Evolutionary conservation across 83 land plant species (phyloP).

Genomic region (Picea mariana): DNA sequence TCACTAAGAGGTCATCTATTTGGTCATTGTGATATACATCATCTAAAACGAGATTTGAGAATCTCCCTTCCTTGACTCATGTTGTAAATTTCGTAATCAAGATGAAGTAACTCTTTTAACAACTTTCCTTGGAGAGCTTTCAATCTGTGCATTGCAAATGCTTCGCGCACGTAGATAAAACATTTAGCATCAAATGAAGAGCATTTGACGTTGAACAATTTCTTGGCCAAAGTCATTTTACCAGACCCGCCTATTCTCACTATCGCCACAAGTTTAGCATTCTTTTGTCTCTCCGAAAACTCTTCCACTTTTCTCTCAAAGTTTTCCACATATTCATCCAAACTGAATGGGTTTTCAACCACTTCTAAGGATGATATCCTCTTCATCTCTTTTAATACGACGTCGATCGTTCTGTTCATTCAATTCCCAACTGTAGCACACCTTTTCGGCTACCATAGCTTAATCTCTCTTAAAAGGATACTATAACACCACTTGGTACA

Average conservation of each 20-base stretch:
- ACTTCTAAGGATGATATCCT: not conserved
- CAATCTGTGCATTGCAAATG: not conserved
- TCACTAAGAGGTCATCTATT: not conserved
- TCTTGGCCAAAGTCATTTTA: not conserved
- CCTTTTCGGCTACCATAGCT: too few species aligned
- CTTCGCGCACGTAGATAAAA: not conserved
- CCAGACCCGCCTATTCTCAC: not conserved
- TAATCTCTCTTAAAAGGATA: too few species aligned
- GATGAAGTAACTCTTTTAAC: not conserved
- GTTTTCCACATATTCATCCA: not conserved
- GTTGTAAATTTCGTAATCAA: not conserved
- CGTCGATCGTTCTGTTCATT: too few species aligned
- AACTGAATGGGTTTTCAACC: not conserved
- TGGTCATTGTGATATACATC: not conserved
- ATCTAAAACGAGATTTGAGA: not conserved
- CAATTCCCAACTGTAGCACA: too few species aligned
- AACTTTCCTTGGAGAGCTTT: not conserved
- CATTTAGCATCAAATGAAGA: not conserved
- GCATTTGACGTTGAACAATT: not conserved
- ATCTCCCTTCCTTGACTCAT: not conserved
- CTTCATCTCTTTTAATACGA: not conserved
- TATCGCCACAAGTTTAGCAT: not conserved
- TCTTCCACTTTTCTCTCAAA: not conserved
- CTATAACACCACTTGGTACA: too few species aligned
- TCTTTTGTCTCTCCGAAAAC: not conserved